Base-by-base conservation (phyloP, 345 rosid species). In the Litchi chinensis region DNA sequence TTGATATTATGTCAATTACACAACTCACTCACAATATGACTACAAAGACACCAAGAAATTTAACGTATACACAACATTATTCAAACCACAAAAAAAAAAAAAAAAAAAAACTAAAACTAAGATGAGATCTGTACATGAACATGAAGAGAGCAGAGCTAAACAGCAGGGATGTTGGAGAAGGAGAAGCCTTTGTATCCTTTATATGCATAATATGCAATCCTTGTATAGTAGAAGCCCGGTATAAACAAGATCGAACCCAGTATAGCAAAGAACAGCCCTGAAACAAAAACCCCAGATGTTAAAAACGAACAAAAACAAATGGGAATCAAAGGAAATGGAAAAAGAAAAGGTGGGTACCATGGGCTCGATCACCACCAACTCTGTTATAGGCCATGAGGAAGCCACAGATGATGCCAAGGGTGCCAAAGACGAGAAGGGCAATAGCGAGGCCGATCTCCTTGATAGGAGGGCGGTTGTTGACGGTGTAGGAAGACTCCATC, bases 131-230 rank as follows among this genome's bases (percentile, higher is more conserved):
- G 83, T 86, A 86, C 86, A 79, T 18, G 63, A 69, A 66, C 26
- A 74, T 44, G 8, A 74, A 50, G 8, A 37, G 12, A 10, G 64
- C 1, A 44, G 16, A 11, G 48, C 87, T 83, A 94, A 37, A 95
- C 98, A 4, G 99, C 88, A 0, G 99, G 99, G 67, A 93, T 95
- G 83, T 89, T 95, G 85, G 93, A 80, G 82, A 95, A 95, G 68
- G 99, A 95, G 90, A 95, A 95, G 70, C 99, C 99, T 83, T 88
- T 88, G 89, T 93, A 95, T 60, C 99, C 99, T 81, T 95, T 95
- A 80, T 93, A 93, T 0, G 99, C 99, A 79, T 93, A 95, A 80
- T 93, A 95, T 0, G 99, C 98, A 8, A 95, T 91, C 87, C 99
- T 85, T 0, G 99, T 92, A 32, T 95, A 95, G 77, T 95, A 95